Base-by-base conservation (phyloP, 2,329 filamentous ascomycete genomes). In the Cladophialophora immunda region DNA sequence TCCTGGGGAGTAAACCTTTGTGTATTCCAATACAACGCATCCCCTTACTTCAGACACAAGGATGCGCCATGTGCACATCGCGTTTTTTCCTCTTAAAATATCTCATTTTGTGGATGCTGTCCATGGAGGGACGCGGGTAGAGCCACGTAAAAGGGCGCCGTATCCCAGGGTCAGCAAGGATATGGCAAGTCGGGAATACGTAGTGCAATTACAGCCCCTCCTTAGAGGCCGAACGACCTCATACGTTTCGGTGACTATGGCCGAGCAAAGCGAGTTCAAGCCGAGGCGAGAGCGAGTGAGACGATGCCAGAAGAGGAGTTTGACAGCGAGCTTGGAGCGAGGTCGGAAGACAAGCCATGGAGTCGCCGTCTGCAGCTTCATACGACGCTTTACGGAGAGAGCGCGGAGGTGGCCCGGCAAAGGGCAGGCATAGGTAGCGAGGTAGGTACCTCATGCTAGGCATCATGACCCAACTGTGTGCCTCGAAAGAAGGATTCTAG, bases 291-390 rank as follows among this genome's bases (percentile, higher is more conserved):
- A 45, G 52, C 34, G 58, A 59, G 53, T 30, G 64, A 66, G 58
- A 17, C 64, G 52, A 66, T 36, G 38, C 64, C 64, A 27, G 30
- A 64, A 50, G 19, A 53, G 58, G 62, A 19, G 29, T 38, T 22
- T 30, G 36, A 56, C 50, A 66, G 58, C 52, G 58, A 66, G 64
- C 30, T 9, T n/a, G 30, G 41, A 58, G 55, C 58, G 58, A 62
- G 32, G 19, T 62, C 58, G 58, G 45, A 50, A 47, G 58, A 36
- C 36, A 11, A 29, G 22, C 11, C 8, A 22, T 8, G 52, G 25
- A 55, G 41, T 47, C 41, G 41, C n/a, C n/a, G 41, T 22, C 41
- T 22, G 41, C 41, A 47, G 41, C 19, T 22, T 47, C 41, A 25
- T 25, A 50, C 19, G 19, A 50, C 19, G 22, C 19, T 36, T 29